Base-by-base conservation (phyloP, 2,329 filamentous ascomycete genomes). In the Huntiella abstrusa region DNA sequence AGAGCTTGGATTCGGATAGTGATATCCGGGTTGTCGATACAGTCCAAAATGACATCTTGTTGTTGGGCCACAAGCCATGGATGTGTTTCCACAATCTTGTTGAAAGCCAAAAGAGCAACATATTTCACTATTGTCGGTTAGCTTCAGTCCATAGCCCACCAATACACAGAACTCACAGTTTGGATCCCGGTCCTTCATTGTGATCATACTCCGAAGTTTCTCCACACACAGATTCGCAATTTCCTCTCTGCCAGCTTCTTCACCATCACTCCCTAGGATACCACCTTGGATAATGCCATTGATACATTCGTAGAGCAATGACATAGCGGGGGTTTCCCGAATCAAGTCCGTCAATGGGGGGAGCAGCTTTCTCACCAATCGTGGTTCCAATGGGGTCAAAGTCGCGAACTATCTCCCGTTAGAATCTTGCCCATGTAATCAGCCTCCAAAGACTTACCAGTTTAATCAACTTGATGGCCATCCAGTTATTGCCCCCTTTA, bases 381-480 rank as follows among this genome's bases (percentile, higher is more conserved):
- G 77, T 11, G 91, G 88, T 58, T 98, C 91, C 32, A 96, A 64
- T 0, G 91, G 91, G 2, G 87, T 96, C 51, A 98, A 66, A 1
- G 85, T 92, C 38, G 91, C 88, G 69, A 98, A 98, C 82, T 92
- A 56, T 1, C 5, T 22, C n/a, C 6, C 16, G 19, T 19, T 17
- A n/a, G n/a, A 13, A 42, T 42, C 10, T 12, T 4, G 10, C 4
- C 7, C 8, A 32, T 28, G n/a, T 42, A n/a, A 2, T 10, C 12
- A 3, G 11, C 4, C 5, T 10, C 5, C 22, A 5, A n/a, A 11
- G 33, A 64, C 74, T 54, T 60, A 88, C 84, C 52, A 98, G 71
- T 64, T 98, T 98, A 60, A 98, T 96, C 52, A 98, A 75, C 60
- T 98, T 98, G 59, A 98, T 98, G 49, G 87, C 87, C 88, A 98